phyloP scores from a whole-genome alignment of 768 basidiomycete species.

The Lentinula lateritia region DNA sequence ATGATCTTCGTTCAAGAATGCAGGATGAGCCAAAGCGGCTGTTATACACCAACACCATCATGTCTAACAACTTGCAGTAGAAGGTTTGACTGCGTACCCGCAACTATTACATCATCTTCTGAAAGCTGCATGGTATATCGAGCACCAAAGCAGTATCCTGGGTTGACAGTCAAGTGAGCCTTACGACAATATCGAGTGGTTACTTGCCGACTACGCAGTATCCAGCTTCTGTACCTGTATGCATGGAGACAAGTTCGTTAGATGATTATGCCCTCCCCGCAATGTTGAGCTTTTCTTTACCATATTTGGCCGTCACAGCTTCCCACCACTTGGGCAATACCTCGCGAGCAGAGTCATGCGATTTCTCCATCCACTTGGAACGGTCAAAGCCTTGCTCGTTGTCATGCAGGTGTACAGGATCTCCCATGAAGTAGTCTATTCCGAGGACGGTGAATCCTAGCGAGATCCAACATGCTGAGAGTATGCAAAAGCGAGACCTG shows the following conservation, averaged over 20 bases:
- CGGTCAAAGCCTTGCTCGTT: constrained; percentile 32
- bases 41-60: neutral
- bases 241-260: neutral
- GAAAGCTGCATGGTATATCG: constrained; percentile 44
- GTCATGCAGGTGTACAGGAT: constrained; percentile 37
- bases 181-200: neutral
- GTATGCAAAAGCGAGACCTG: neutral
- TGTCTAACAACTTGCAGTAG: neutral
- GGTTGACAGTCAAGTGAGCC: neutral
- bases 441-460: constrained; percentile 56
- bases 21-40: constrained; percentile 58
- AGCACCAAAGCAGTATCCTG: constrained; percentile 58
- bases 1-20: constrained; percentile 39
- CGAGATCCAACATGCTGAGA: neutral
- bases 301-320: constrained; percentile 42
- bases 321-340: constrained; percentile 46
- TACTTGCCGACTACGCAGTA: constrained; percentile 42
- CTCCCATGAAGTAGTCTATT: constrained; percentile 61
- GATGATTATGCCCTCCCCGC: neutral
- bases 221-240: constrained; percentile 22
- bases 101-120: constrained; percentile 36
- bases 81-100: constrained; percentile 27
- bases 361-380: constrained; percentile 35
- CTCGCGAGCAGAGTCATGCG: constrained; percentile 28
- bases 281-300: constrained; percentile 18